phyloP scores from a whole-genome alignment of 192 early-diverging fungal species.

The Oehlia diaphana region DNA sequence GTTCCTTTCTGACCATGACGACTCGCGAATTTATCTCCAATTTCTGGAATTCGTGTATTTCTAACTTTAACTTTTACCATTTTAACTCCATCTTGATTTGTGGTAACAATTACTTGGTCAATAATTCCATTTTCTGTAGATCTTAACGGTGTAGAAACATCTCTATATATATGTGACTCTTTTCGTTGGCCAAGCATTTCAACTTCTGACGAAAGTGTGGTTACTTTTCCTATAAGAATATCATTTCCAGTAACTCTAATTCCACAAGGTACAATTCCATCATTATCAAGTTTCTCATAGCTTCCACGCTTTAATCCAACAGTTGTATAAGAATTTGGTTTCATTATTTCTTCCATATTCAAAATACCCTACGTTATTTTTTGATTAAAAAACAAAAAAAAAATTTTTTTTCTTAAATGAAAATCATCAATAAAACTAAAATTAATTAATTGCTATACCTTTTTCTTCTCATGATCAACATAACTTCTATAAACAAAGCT shows the following conservation, averaged over 20 bases:
- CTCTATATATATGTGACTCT: conserved; percentile 82
- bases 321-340: conserved; percentile 86
- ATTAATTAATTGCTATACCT: conserved; percentile 34
- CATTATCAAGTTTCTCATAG: conserved; percentile 95
- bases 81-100: conserved; percentile 89
- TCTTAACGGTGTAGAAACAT: conserved; percentile 93
- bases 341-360: conserved; percentile 85
- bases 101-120: conserved; percentile 94
- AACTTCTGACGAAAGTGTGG: conserved; percentile 80
- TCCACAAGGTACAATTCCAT: conserved; percentile 94
- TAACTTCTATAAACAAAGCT: conserved; percentile 95
- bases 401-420: not conserved
- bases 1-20: conserved; percentile 99
- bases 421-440: not conserved
- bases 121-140: conserved; percentile 93
- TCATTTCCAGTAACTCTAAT: conserved; percentile 93
- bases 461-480: conserved; percentile 92
- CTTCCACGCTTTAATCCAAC: conserved; percentile 87
- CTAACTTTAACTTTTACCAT: conserved; percentile 97
- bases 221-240: conserved; percentile 98
- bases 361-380: conserved; percentile 50
- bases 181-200: conserved; percentile 92
- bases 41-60: conserved; percentile 97
- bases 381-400: not conserved
- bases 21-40: conserved; percentile 99